Percentiles rank a stretch among this genome's conserved stretches.
Evolutionary conservation across 1,284 basidiomycete genomes (phyloP).

Genomic region (Pterula multifida): DNA sequence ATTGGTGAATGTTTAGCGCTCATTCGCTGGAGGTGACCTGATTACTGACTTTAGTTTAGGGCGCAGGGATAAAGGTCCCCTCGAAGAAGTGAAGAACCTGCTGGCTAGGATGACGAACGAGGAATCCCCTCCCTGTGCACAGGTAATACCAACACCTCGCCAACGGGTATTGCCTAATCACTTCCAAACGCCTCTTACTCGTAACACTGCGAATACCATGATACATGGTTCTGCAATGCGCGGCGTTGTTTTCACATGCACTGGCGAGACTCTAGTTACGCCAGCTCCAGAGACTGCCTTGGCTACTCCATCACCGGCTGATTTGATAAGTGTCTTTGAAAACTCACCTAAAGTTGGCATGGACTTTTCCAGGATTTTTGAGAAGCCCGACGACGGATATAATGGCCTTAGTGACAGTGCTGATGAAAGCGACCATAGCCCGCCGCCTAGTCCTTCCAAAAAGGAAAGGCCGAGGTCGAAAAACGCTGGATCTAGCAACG

Average conservation of each 20-base stretch:
- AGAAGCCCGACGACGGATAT: slow-evolving; percentile 14
- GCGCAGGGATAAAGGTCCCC: slow-evolving; percentile 43
- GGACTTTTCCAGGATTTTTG: slow-evolving; percentile 66
- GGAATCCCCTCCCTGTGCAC: slow-evolving; percentile 15
- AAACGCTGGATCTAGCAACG: slow-evolving; percentile 13
- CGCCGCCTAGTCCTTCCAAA: slow-evolving; percentile 24
- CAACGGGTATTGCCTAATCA: slow-evolving; percentile 19
- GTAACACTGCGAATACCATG: slow-evolving; percentile 17
- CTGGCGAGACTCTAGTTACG: slow-evolving; percentile 58
- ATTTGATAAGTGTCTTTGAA: slow-evolving; percentile 50
- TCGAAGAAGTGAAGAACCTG: slow-evolving; percentile 66
- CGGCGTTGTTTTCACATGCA: slow-evolving; percentile 64
- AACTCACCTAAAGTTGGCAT: slow-evolving; percentile 54
- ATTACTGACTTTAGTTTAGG: slow-evolving; percentile 14
- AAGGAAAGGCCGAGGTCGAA: neutral
- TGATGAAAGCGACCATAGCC: slow-evolving; percentile 19
- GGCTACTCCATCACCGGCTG: slow-evolving; percentile 24
- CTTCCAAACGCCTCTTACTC: slow-evolving; percentile 21
- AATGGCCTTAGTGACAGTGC: slow-evolving; percentile 27
- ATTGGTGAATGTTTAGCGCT: slow-evolving; percentile 22
- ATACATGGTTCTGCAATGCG: slow-evolving; percentile 60
- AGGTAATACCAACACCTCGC: slow-evolving; percentile 11
- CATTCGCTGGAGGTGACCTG: neutral
- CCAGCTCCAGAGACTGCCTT: slow-evolving; percentile 25
- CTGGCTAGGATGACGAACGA: slow-evolving; percentile 21